Conservation (phyloP, 1,284 basidiomycete genomes). For the Ceratobasidium sp. region DNA sequence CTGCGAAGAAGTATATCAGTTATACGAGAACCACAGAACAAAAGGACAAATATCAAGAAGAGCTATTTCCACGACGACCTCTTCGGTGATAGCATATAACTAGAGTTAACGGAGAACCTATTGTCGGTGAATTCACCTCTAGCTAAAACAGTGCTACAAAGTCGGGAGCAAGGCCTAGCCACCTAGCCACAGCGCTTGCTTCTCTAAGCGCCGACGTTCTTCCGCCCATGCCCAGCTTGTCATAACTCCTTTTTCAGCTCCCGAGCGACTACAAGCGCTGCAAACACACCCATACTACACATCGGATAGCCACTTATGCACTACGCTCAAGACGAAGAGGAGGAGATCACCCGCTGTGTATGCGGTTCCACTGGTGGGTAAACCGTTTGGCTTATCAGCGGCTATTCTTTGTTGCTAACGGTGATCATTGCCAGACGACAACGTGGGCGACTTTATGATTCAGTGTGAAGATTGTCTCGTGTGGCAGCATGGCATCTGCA, state of each 20-base stretch:
- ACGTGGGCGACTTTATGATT: constrained; percentile 90
- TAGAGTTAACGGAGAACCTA: not conserved
- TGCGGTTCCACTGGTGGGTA: constrained; percentile 85
- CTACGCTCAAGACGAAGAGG: constrained; percentile 77
- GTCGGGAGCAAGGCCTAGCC: not conserved
- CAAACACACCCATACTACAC: constrained; percentile 15
- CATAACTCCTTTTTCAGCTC: constrained; percentile 14
- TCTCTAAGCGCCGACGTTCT: constrained; percentile 1
- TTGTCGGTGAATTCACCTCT: not conserved
- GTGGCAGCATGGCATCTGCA: constrained; percentile 98
- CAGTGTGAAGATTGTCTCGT: constrained; percentile 97
- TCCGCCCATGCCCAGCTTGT: not conserved
- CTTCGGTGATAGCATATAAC: too few species aligned
- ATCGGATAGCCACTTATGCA: constrained; percentile 50
- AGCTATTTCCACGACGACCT: too few species aligned
- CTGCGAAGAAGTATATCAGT: not conserved
- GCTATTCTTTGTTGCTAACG: constrained; percentile 45
- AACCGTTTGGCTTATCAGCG: constrained; percentile 39
- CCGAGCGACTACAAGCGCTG: constrained; percentile 3
- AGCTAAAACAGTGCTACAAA: not conserved
- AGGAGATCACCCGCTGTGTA: constrained; percentile 92
- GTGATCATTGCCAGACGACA: constrained; percentile 71
- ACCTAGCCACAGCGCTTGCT: constrained; percentile 16
- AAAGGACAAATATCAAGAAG: not conserved
- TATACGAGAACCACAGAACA: not conserved